A percentile compares a stretch with the other conserved stretches of the same genome.
Conservation (phyloP, 495 filamentous ascomycete genomes). For the Friedmanniomyces simplex region DNA sequence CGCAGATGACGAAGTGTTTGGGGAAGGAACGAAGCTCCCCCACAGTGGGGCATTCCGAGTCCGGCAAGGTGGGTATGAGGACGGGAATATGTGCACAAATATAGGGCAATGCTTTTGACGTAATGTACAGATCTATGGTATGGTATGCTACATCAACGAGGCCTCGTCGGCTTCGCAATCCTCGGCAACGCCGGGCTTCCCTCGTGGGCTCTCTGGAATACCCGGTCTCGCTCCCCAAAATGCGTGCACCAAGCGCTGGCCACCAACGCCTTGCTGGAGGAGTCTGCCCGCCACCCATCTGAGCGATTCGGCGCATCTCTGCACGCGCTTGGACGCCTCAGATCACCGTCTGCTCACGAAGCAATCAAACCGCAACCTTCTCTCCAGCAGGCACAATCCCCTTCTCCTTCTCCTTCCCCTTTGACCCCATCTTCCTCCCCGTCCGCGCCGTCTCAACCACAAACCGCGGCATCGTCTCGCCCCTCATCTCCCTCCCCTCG, state of each 20-base stretch:
- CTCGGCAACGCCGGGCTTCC: neutral
- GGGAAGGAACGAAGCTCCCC: neutral
- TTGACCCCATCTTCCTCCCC: neutral
- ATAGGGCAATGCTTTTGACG: too few relatives aligned
- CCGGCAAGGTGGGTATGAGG: too few relatives aligned
- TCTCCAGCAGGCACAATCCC: neutral
- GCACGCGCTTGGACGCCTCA: too few relatives aligned
- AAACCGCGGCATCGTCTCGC: conserved; percentile 11
- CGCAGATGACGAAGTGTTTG: neutral
- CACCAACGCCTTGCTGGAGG: neutral
- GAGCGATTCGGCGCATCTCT: neutral
- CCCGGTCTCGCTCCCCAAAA: neutral
- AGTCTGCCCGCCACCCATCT: neutral
- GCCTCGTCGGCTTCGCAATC: neutral
- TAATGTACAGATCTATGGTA: neutral
- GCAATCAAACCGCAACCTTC: neutral
- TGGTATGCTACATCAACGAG: neutral
- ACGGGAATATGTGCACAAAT: too few relatives aligned
- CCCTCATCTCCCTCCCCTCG: conserved; percentile 22
- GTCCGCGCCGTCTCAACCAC: conserved; percentile 10
- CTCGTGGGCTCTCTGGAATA: neutral
- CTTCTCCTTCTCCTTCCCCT: conserved; percentile 11
- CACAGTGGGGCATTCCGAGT: neutral
- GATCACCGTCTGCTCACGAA: neutral
- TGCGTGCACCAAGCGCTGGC: neutral